phyloP scores from a whole-genome alignment of 1,284 basidiomycete genomes.

The Filobasidium uniguttulatum region DNA sequence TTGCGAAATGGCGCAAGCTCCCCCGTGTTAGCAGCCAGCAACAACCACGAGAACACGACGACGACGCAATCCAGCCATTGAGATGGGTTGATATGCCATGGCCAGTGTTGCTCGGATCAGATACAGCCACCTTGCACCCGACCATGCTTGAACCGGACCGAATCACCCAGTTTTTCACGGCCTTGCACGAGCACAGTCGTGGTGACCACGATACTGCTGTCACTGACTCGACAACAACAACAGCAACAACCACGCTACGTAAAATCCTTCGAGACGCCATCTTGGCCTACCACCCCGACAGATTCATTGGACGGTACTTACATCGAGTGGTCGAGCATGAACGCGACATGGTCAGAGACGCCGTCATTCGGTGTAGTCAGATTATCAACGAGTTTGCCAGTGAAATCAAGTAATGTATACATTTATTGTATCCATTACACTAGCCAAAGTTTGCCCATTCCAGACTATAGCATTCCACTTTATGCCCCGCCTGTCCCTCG shows the following conservation, averaged over 20 bases:
- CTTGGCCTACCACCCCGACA: conserved; percentile 14
- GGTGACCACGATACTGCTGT: neutral
- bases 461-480: conserved; percentile 66
- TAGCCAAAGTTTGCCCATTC: conserved; percentile 88
- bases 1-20: conserved; percentile 10
- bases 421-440: too few relatives aligned
- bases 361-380: conserved; percentile 7
- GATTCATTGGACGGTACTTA: conserved; percentile 11
- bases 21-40: too few relatives aligned
- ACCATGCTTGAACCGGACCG: conserved; percentile 7
- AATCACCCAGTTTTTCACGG: conserved; percentile 8
- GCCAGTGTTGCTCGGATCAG: conserved; percentile 13
- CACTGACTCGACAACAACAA: neutral
- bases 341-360: conserved; percentile 11
- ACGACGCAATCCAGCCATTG: neutral
- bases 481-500: conserved; percentile 38
- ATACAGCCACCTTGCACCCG: conserved; percentile 5
- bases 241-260: neutral
- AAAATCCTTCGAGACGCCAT: conserved; percentile 13
- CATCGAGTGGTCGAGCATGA: conserved; percentile 6
- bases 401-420: conserved; percentile 1
- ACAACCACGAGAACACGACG: neutral
- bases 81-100: conserved; percentile 13
- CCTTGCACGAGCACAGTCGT: neutral
- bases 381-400: conserved; percentile 13